These are phyloP conservation scores for Porcisia hertigi DNA, from an alignment of 208 protist species.

Conservation along the genomic window DNA sequence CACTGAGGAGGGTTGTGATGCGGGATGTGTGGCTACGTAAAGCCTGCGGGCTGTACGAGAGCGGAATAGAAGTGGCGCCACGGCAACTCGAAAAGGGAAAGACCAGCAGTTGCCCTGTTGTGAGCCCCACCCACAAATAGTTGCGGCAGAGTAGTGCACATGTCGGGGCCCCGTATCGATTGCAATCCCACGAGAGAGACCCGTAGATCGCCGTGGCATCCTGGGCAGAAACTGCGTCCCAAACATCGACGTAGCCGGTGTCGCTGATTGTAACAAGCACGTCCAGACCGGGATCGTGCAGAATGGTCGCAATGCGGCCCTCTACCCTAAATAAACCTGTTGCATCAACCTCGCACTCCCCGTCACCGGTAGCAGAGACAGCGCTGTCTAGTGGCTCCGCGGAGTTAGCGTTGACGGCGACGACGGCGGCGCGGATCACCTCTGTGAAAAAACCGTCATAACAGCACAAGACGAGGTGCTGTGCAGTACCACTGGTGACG, in stretches of 20 bases:
- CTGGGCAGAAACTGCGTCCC: slow-evolving; percentile 32
- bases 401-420: background rate
- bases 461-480: slow-evolving; percentile 18
- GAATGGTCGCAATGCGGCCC: slow-evolving; percentile 32
- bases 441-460: slow-evolving; percentile 27
- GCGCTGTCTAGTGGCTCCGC: background rate
- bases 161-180: slow-evolving; percentile 28
- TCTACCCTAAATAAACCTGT: slow-evolving; percentile 51
- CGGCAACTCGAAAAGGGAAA: slow-evolving; percentile 21
- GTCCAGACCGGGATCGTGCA: slow-evolving; percentile 27
- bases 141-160: slow-evolving; percentile 27
- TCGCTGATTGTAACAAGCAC: slow-evolving; percentile 44
- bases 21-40: slow-evolving; percentile 25
- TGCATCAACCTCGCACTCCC: slow-evolving; percentile 19
- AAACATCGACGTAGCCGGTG: slow-evolving; percentile 64
- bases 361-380: background rate
- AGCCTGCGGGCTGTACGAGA: background rate
- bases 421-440: slow-evolving; percentile 14
- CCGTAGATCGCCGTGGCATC: slow-evolving; percentile 50
- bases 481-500: background rate
- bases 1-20: slow-evolving; percentile 32
- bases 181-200: slow-evolving; percentile 30
- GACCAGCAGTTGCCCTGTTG: slow-evolving; percentile 35
- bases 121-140: slow-evolving; percentile 57
- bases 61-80: background rate